phyloP scores from a whole-genome alignment of 2,329 filamentous ascomycete species.

The Paecilomyces dactylethromorphus region DNA sequence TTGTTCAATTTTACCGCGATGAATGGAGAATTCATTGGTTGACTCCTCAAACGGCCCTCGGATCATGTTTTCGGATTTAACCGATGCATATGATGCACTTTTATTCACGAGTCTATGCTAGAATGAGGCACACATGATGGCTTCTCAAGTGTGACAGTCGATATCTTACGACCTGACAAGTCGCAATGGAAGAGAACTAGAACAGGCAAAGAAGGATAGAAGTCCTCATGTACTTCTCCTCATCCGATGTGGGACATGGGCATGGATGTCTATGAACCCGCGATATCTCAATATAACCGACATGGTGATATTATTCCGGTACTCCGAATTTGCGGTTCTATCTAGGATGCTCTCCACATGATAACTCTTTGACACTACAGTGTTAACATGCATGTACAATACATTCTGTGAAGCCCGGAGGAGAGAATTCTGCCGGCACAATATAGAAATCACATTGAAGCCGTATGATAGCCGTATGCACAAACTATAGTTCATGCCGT shows the following conservation, averaged over 20 bases:
- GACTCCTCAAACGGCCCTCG: background rate
- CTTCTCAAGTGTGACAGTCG: background rate
- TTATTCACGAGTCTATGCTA: background rate
- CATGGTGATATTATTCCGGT: background rate
- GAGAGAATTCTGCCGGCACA: too few species aligned
- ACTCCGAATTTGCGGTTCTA: background rate
- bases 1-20: background rate
- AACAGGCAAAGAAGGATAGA: background rate
- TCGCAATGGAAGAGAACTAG: background rate
- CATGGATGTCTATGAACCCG: background rate
- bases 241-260: background rate
- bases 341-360: background rate
- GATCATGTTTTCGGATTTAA: background rate
- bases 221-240: background rate
- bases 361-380: background rate
- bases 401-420: too few species aligned
- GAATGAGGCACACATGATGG: background rate
- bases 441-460: background rate
- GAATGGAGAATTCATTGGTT: background rate
- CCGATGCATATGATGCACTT: background rate
- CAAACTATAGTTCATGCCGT: background rate
- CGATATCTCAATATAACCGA: background rate
- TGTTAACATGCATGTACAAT: background rate
- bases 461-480: background rate
- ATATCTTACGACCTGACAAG: background rate